Evolutionary conservation across 257 asterid genomes (phyloP).

Genomic region (Cordia subcordata): DNA sequence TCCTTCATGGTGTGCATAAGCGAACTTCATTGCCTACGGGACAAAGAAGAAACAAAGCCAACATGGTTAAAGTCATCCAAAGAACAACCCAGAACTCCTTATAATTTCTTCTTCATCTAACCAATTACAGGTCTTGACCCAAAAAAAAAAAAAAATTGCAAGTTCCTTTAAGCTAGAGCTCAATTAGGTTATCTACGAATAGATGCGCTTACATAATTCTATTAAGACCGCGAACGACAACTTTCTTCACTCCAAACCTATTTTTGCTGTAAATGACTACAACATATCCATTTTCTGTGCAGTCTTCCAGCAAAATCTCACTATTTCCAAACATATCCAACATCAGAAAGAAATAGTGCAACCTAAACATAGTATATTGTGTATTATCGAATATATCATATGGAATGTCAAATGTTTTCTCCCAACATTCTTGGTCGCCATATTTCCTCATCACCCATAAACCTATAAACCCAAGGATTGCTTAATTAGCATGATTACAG

Average conservation of each 20-base stretch:
- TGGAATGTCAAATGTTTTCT: neutral
- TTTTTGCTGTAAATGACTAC: neutral
- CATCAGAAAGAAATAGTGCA: neutral
- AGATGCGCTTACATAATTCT: neutral
- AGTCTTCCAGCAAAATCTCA: conserved; percentile 3
- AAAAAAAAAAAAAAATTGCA: too few relatives aligned
- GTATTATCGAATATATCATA: neutral
- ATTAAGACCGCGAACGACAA: neutral
- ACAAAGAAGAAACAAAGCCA: too few relatives aligned
- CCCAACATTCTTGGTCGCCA: conserved; percentile 1
- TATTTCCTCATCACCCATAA: neutral
- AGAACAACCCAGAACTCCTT: too few relatives aligned
- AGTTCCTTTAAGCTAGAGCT: too few relatives aligned
- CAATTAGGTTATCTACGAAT: neutral
- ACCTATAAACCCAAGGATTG: neutral
- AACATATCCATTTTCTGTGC: neutral
- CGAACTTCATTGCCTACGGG: too few relatives aligned
- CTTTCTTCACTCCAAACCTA: neutral
- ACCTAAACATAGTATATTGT: neutral
- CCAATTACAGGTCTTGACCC: too few relatives aligned
- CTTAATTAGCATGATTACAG: neutral
- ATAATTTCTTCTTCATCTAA: too few relatives aligned
- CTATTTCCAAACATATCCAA: neutral
- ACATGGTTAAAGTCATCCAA: too few relatives aligned
- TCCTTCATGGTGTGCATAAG: too few relatives aligned